These are phyloP conservation scores for Aplosporella prunicola DNA, from an alignment of 2,329 filamentous ascomycete genomes.

Conservation along the genomic window DNA sequence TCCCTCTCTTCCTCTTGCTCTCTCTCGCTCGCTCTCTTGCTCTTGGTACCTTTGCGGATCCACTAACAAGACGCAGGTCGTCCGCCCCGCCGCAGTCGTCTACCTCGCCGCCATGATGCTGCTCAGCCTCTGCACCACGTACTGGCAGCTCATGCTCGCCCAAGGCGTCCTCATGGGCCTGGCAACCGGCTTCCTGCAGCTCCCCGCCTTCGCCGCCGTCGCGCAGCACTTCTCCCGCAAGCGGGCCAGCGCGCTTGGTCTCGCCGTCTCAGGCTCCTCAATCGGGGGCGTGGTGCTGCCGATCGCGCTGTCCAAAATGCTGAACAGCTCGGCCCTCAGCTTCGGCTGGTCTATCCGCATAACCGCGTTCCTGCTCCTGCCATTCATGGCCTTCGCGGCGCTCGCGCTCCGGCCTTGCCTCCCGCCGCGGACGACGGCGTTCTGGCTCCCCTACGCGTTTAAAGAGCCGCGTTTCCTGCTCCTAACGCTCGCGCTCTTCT, in stretches of 20 bases:
- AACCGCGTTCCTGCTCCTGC: constrained; percentile 37
- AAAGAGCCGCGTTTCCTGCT: constrained; percentile 31
- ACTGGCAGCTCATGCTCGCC: constrained; percentile 41
- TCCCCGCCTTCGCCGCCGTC: constrained; percentile 37
- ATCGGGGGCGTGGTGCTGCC: constrained; percentile 51
- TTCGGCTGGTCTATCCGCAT: constrained; percentile 57
- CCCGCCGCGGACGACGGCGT: constrained; percentile 30
- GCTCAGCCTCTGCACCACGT: constrained; percentile 42
- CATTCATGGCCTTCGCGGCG: constrained; percentile 33
- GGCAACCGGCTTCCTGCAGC: constrained; percentile 36
- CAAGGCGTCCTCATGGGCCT: constrained; percentile 41
- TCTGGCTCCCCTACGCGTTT: constrained; percentile 37
- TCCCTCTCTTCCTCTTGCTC: not conserved
- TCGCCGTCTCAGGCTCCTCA: constrained; percentile 35
- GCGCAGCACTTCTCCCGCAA: constrained; percentile 39
- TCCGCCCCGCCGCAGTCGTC: not conserved
- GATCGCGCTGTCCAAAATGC: constrained; percentile 40
- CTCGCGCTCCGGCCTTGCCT: too few relatives aligned
- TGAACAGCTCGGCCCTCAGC: constrained; percentile 51
- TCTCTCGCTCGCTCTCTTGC: too few relatives aligned
- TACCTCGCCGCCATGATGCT: constrained; percentile 44
- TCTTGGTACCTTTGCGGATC: too few relatives aligned
- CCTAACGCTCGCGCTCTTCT: constrained; percentile 32
- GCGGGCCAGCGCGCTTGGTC: constrained; percentile 36
- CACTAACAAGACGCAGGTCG: not conserved